Evolutionary conservation across 192 early-diverging fungal genomes (phyloP), one percentile per base, ranked within the genome.

Genomic region (Dissophora ornata): DNA sequence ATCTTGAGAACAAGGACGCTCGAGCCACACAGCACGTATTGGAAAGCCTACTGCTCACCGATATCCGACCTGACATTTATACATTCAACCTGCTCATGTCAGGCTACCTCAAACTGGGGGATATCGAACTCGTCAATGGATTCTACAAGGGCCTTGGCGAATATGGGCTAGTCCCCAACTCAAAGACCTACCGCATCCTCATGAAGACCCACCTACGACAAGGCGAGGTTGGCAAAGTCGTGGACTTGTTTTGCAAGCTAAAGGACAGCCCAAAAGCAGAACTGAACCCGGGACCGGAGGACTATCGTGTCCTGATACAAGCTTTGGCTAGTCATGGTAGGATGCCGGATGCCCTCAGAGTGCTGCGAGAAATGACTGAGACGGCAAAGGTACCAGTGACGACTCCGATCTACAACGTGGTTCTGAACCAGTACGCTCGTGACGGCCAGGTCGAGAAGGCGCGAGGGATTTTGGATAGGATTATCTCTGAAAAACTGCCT

Each of bases 81-180:
- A 77, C 73, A 3, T 77, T 77, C 59, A 77, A 77, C 53, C 15
- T 67, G 19, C 36, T 77, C 18, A 77, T 77, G 73, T 41, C 63
- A 3, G 73, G 73, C n/a, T 77, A 77, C 32, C 64, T 77, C n/a
- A 60, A 62, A 12, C 56, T 77, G 73, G 65, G 65, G 28, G 64
- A 77, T 16, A 49, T 62, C 18, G 73, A 77, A 16, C 33, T 62
- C 15, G 73, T 77, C 33, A 67, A 62, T 41, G 73, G 73, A 33
- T 77, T 67, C 25, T 77, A 67, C 53, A 77, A 77, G 36, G 65
- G 73, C 25, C 38, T 77, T 21, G 73, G 58, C 45, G 73, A 77
- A 26, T 77, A 77, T 19, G 73, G 73, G 15, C 58, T 77, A 29
- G 53, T 55, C 9, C 73, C 73, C 36, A 67, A 77, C 26, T 26